phyloP scores from a whole-genome alignment of 768 basidiomycete genomes.

The Gymnopilus dilepis region DNA sequence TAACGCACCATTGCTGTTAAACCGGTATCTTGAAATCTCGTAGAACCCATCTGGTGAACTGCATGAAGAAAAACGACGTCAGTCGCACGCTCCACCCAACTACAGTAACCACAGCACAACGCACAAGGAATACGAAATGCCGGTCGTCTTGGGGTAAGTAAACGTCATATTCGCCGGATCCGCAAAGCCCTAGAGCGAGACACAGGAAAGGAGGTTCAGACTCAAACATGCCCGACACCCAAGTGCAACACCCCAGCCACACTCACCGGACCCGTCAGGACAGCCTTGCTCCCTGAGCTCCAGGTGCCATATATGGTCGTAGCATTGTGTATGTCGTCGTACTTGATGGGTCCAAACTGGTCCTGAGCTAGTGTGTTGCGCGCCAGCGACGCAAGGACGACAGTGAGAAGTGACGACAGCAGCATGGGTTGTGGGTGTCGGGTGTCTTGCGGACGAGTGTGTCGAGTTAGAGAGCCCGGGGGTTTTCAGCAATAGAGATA shows the following conservation, averaged over 20 bases:
- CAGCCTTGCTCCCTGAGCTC: conserved; percentile 78
- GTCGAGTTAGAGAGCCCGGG: background rate
- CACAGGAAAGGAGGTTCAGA: conserved; percentile 8
- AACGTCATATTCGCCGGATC: conserved; percentile 85
- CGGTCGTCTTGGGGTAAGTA: conserved; percentile 83
- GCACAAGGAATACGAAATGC: conserved; percentile 89
- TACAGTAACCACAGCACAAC: conserved; percentile 34
- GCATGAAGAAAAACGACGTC: conserved; percentile 1
- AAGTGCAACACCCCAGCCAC: conserved; percentile 6
- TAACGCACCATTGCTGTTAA: conserved; percentile 78
- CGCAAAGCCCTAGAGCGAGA: conserved; percentile 69
- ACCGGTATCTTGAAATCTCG: conserved; percentile 91
- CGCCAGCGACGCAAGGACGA: conserved; percentile 45
- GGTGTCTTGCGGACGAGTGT: conserved; percentile 20
- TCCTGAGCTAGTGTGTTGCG: conserved; percentile 39
- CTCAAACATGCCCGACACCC: conserved; percentile 11
- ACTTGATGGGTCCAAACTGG: conserved; percentile 38
- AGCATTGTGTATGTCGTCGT: conserved; percentile 60
- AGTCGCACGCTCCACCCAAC: conserved; percentile 13
- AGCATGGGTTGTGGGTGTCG: conserved; percentile 39
- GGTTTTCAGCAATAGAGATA: conserved; percentile 7
- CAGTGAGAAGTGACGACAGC: conserved; percentile 41
- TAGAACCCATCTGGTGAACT: conserved; percentile 80
- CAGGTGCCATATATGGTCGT: conserved; percentile 83
- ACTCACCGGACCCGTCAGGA: conserved; percentile 85